Evolutionary conservation across 2,329 filamentous ascomycete species (phyloP), one percentile per base, ranked within the genome.

Genomic region (Sporothrix mexicana): DNA sequence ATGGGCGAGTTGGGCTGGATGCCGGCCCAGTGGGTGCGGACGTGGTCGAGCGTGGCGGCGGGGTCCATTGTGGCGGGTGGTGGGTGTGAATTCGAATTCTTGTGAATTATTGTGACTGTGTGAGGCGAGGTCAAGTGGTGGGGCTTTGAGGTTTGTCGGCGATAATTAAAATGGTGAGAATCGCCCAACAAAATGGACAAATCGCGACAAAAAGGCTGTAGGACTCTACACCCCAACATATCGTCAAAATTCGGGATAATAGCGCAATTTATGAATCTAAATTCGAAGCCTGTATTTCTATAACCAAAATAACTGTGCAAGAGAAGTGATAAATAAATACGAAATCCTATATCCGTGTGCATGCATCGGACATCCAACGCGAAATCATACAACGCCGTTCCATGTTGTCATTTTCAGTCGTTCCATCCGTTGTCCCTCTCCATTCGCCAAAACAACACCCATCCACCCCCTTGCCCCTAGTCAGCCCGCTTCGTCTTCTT

Each of bases 1-100:
- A 89, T 88, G 73, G 86, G 83, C 36, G 84, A 86, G 76, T 82
- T 83, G 74, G 81, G 78, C 70, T 83, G 77, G 71, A 86, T 82
- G 72, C 79, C 77, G 73, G 79, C 77, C 78, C 79, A 80, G 66
- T 79, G 77, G n/a, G 74, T 70, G 25, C 77, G 76, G 41, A 80
- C 79, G 71, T 80, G 78, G 9, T 67, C 69, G 51, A 78, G 74
- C 25, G 66, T 59, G 45, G 69, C 70, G 9, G n/a, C 62, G 3
- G 68, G 53, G 49, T 47, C 43, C 49, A 59, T 49, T 20, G 49
- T 36, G 53, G 13, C 6, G 23, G 17, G 61, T 47, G 61, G 10
- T 10, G n/a, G n/a, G 17, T 55, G 51, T 20, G 51, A 6, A 36
- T 36, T 36, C 2, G 51, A 6, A 36, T 36, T 36, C 2, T 55